Base-by-base conservation (phyloP, 2,329 filamentous ascomycete genomes). In the Alternaria conjuncta region DNA sequence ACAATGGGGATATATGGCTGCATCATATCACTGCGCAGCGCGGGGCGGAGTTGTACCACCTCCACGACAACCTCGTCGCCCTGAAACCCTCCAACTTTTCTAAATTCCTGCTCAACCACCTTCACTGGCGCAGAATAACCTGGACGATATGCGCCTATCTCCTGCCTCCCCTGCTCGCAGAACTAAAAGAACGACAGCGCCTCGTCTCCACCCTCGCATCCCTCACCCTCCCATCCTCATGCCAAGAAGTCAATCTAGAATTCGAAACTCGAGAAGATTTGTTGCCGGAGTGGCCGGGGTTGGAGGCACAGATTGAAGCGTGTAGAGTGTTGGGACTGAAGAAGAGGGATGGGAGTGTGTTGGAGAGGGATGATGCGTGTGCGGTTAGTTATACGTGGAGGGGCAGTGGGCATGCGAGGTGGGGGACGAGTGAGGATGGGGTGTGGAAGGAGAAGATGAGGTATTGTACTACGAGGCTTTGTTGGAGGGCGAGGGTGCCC, bases 241-340 rank as follows among this genome's bases (percentile, higher is more conserved):
- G 72, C 47, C 66, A 70, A 18, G 74, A 76, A 49, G 68, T 73
- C 9, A 74, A 60, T 45, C 30, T 76, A 3, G 74, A 76, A 28
- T 60, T 72, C 4, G 74, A 76, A 21, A 56, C 58, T 2, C 55
- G 67, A n/a, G 55, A 64, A 13, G 65, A 73, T n/a, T 51, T 61
- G 18, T 49, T 60, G 2, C 36, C 55, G 3, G 56, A 61, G 6
- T 57, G 54, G 54, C 36, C 44, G 9, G 56, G 55, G 2, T 23
- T 69, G 6, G 60, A 62, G 13, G 50, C 54, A 6, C 60, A 66
- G 10, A 64, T 58, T 3, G 41, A 61, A 2, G 49, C 51, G 1
- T 71, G 62, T 47, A 61, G 61, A 9, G 30, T 44, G 7, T 51
- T 71, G 9, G 54, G 9, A 3, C 15, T 62, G 21, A 63, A n/a